Base-by-base conservation (phyloP, 2,329 filamentous ascomycete genomes). In the Ophiosphaerella herpotricha region DNA sequence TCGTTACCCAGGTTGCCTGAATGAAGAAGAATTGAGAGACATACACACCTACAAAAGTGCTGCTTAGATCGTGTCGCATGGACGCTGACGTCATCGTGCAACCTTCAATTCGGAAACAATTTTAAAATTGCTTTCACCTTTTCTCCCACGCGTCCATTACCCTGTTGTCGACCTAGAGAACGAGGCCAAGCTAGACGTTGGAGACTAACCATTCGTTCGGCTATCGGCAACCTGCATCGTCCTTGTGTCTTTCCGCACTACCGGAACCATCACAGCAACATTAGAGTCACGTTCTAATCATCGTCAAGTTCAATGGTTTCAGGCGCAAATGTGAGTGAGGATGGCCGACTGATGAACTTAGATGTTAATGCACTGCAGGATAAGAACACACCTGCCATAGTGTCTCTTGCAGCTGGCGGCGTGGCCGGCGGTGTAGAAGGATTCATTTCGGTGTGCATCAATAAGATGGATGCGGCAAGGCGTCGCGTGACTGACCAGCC, bases 391-490 rank as follows among this genome's bases (percentile, higher is more conserved):
- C 70, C 72, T 47, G 65, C 70, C 35, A 55, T 72, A 61, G 71
- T 74, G 32, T 73, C 71, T 31, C 58, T 75, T 39, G 57, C 61
- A 34, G 70, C 73, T 14, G 73, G 73, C 39, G 73, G 72, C 56
- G 65, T 72, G 39, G 73, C 73, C 48, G 73, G 73, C 35, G 72
- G 68, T 37, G 64, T 75, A 13, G 73, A 75, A 58, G 71, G 70
- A 7, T 71, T 71, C 34, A 56, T 70, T 31, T 71, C 70, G 24
- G 71, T 73, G 61, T 34, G 61, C 39, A 24, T 29, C 32, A 39
- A 35, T 14, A 7, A 7, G 2, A 37, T 31, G 23, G 12, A 45
- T 39, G 12, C 33, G 35, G 35, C 24, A 23, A 16, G 3, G 23
- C 39, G 39, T 52, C 50, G 38, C 41, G 38, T 56, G 39, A 50